Conservation (phyloP, 176 grass and related monocot species). For the Zoysia pacifica region DNA sequence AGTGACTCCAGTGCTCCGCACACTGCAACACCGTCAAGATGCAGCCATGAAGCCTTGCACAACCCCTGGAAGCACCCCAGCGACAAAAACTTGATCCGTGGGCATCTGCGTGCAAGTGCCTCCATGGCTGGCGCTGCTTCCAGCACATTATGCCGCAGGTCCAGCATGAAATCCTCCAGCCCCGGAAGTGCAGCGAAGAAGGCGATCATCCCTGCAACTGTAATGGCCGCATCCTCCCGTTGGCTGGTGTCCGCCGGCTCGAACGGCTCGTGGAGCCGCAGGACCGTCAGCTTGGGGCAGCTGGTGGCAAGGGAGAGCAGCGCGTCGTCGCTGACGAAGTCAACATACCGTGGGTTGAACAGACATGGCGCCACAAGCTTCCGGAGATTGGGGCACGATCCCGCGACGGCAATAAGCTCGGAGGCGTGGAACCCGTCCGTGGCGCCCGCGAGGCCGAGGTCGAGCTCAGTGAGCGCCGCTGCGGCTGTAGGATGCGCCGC, state of each 20-base stretch:
- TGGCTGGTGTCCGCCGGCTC: constrained; percentile 34
- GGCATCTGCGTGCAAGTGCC: constrained; percentile 57
- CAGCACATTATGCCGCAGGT: constrained; percentile 73
- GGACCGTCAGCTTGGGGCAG: constrained; percentile 58
- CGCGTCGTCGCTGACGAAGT: constrained; percentile 66
- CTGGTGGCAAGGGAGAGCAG: constrained; percentile 55
- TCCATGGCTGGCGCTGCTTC: constrained; percentile 68
- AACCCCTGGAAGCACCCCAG: constrained; percentile 81
- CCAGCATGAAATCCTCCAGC: constrained; percentile 72
- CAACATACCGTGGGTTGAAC: constrained; percentile 74
- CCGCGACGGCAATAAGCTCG: constrained; percentile 61
- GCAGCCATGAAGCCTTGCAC: constrained; percentile 66
- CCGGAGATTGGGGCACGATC: constrained; percentile 60
- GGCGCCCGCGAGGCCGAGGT: constrained; percentile 79
- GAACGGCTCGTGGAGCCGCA: constrained; percentile 77
- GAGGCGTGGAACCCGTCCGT: constrained; percentile 75
- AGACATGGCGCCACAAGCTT: constrained; percentile 71
- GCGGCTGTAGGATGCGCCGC: constrained; percentile 45
- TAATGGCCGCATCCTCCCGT: constrained; percentile 59
- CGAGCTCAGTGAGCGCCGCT: constrained; percentile 53
- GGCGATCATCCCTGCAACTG: constrained; percentile 49
- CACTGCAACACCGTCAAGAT: constrained; percentile 85
- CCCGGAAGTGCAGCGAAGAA: constrained; percentile 68
- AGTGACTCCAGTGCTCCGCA: constrained; percentile 76
- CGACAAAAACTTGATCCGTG: constrained; percentile 57